These are phyloP conservation scores for Lipomyces mesembrius DNA, from an alignment of 805 yeast species.

Conservation along the genomic window DNA sequence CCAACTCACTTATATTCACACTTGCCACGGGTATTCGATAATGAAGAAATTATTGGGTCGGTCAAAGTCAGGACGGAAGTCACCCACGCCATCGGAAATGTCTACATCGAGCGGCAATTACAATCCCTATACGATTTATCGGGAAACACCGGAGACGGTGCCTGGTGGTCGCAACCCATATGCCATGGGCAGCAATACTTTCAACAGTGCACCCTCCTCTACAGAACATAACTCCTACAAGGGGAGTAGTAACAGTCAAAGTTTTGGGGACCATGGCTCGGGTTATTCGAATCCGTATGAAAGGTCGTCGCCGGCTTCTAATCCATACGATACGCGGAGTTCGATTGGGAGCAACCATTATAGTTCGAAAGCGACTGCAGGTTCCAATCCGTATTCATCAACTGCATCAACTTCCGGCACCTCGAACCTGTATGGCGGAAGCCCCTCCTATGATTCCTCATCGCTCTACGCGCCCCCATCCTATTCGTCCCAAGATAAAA, in stretches of 20 bases:
- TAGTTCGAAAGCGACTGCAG: neutral
- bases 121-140: conserved; percentile 11
- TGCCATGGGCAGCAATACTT: conserved; percentile 24
- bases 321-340: conserved; percentile 24
- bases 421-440: conserved; percentile 3
- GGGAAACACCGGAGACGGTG: neutral
- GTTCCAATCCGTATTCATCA: neutral
- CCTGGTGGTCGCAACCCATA: conserved; percentile 22
- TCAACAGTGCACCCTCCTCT: conserved; percentile 13
- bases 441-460: neutral
- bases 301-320: conserved; percentile 10
- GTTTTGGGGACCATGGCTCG: neutral
- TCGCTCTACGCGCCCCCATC: neutral
- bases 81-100: conserved; percentile 4
- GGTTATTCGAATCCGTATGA: neutral
- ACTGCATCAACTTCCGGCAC: neutral
- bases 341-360: neutral
- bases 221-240: neutral
- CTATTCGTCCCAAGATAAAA: conserved; percentile 7
- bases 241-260: neutral
- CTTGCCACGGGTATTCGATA: neutral
- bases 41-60: conserved; percentile 3
- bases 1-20: neutral
- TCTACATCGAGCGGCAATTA: conserved; percentile 3
- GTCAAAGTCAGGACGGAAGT: conserved; percentile 10